phyloP scores from a whole-genome alignment of 2,329 filamentous ascomycete genomes.

The Fusarium sp. region DNA sequence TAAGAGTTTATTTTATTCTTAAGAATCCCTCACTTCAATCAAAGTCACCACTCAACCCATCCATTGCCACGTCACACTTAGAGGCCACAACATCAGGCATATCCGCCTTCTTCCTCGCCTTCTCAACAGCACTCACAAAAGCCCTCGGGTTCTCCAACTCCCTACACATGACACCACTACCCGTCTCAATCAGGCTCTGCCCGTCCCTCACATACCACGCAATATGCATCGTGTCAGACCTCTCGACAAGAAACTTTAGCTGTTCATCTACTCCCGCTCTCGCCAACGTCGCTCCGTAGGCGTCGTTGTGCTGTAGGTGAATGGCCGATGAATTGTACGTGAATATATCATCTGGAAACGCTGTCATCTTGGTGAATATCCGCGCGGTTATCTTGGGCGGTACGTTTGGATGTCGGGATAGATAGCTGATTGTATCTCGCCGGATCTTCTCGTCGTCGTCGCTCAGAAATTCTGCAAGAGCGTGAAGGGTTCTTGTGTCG shows the following conservation, averaged over 20 bases:
- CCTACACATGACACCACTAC: background rate
- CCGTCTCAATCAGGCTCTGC: background rate
- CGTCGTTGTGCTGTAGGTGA: background rate
- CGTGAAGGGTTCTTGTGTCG: background rate
- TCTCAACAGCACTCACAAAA: background rate
- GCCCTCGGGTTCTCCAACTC: background rate
- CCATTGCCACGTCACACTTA: background rate
- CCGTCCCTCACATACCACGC: background rate
- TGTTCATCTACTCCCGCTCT: background rate
- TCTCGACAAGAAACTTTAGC: background rate
- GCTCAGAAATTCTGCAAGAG: background rate
- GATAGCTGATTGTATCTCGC: background rate
- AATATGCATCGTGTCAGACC: background rate
- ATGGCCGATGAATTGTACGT: background rate
- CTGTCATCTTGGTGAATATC: background rate
- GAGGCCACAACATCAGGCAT: background rate
- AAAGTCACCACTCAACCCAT: background rate
- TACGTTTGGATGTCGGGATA: background rate
- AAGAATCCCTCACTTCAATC: background rate
- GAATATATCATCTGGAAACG: background rate
- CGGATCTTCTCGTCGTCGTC: background rate
- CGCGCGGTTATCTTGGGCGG: background rate
- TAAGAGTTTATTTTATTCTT: rapidly evolving
- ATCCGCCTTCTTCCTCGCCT: background rate
- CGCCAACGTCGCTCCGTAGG: background rate